Evolutionary conservation across 306 rosid species (phyloP).

Genomic region (Cucumis sativus): Cucumber_9930_V3 NC_026656.2:22549501-22550000

Average conservation of each 20-base stretch:
- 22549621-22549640: too few species aligned
- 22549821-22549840: neutral
- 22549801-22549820: neutral
- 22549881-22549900: neutral
- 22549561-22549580: too few species aligned
- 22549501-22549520: too few species aligned
- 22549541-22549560: too few species aligned
- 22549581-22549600: too few species aligned
- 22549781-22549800: neutral
- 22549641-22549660: too few species aligned
- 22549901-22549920: neutral
- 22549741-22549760: neutral
- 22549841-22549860: neutral
- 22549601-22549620: too few species aligned
- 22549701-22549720: too few species aligned
- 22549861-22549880: neutral
- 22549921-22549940: neutral
- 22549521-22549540: too few species aligned
- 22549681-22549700: too few species aligned
- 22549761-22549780: neutral
- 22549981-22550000: neutral
- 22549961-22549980: neutral
- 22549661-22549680: too few species aligned
- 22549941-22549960: neutral
- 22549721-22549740: neutral